These are phyloP conservation scores for Epithele typhae DNA, from an alignment of 768 basidiomycete species.

Conservation along the genomic window DNA sequence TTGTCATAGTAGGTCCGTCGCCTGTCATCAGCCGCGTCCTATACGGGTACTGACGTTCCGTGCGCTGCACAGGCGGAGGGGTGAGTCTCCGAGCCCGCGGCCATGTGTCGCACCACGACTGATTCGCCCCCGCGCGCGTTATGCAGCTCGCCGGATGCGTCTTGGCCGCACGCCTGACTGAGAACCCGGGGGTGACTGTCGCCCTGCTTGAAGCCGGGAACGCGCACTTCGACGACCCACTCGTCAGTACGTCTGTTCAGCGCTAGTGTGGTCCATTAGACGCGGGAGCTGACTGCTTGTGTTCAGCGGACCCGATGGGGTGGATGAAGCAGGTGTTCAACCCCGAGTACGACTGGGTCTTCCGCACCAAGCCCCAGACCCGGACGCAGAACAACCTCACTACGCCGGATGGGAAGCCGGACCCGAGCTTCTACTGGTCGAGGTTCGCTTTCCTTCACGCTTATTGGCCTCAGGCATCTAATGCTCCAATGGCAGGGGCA, in stretches of 20 bases:
- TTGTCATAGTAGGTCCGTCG: constrained; percentile 16
- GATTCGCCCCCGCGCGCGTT: background rate
- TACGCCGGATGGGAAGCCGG: background rate
- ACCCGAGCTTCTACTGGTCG: background rate
- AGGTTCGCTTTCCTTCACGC: background rate
- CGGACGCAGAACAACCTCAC: background rate
- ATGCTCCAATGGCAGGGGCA: constrained; percentile 2
- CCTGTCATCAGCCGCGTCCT: too few relatives aligned
- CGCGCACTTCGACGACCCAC: constrained; percentile 7
- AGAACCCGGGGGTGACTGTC: constrained; percentile 31
- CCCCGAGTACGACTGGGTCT: constrained; percentile 17
- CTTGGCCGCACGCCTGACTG: constrained; percentile 34
- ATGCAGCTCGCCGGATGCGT: constrained; percentile 34
- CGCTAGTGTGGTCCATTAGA: too few relatives aligned
- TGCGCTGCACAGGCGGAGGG: background rate
- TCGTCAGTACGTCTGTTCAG: background rate
- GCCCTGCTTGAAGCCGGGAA: constrained; percentile 31
- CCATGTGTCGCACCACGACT: too few relatives aligned
- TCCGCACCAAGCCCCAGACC: constrained; percentile 6
- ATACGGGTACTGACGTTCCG: too few relatives aligned
- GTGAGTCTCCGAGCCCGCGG: too few relatives aligned
- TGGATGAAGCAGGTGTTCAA: constrained; percentile 8
- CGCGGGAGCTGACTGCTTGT: too few relatives aligned
- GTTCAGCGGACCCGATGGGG: background rate
- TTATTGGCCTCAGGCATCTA: too few relatives aligned